phyloP scores from a whole-genome alignment of 306 rosid genomes.

The Albizia julibrissin region DNA sequence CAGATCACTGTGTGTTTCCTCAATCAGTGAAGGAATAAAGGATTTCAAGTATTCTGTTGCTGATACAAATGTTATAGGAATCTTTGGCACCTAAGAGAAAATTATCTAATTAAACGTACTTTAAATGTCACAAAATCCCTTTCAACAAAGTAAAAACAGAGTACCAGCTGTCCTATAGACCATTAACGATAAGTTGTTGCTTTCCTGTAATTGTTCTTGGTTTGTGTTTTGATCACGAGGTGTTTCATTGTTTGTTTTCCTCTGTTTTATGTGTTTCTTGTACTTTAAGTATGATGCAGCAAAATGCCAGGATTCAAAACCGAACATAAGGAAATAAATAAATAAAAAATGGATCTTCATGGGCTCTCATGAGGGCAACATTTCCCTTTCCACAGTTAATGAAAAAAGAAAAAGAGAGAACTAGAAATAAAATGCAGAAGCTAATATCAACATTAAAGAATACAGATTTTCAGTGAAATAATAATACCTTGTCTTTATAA shows the following conservation, averaged over 20 bases:
- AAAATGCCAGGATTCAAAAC: too few relatives aligned
- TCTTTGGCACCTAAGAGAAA: conserved; percentile 45
- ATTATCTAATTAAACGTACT: neutral
- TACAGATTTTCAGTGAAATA: neutral
- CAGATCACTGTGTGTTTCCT: conserved; percentile 58
- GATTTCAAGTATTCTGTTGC: conserved; percentile 43
- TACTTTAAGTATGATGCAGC: too few relatives aligned
- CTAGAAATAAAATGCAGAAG: neutral
- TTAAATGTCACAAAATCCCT: neutral
- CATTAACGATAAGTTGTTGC: neutral
- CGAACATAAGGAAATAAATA: neutral
- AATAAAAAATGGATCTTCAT: neutral
- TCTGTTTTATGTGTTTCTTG: too few relatives aligned
- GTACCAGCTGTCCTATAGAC: neutral
- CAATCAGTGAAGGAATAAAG: conserved; percentile 53
- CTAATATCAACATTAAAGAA: neutral
- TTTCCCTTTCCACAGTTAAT: neutral
- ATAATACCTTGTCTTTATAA: conserved; percentile 25
- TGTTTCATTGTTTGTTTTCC: too few relatives aligned
- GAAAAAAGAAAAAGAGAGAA: neutral
- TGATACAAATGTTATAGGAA: conserved; percentile 50
- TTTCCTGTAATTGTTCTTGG: too few relatives aligned
- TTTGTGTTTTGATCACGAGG: too few relatives aligned
- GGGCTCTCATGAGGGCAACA: neutral
- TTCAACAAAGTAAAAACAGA: neutral